These are phyloP conservation scores for Lithocarpus polystachyus DNA, from an alignment of 306 rosid species.

Conservation along the genomic window DNA sequence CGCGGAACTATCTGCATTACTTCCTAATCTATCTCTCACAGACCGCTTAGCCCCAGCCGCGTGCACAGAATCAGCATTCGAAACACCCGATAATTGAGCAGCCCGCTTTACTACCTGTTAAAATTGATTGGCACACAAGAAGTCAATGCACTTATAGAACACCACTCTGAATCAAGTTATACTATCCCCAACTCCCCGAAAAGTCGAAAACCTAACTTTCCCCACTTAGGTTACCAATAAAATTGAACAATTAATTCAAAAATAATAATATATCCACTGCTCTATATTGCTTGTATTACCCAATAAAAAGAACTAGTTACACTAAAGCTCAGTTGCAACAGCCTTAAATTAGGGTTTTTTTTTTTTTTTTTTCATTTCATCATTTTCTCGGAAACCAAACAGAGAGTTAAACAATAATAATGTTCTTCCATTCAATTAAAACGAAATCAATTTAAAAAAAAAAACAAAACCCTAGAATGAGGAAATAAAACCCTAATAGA, in stretches of 20 bases:
- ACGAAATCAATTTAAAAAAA: neutral
- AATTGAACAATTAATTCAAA: neutral
- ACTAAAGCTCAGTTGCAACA: neutral
- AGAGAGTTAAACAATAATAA: neutral
- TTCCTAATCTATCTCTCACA: slow-evolving; percentile 84
- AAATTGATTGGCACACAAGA: neutral
- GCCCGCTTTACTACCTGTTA: slow-evolving; percentile 81
- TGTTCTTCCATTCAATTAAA: slow-evolving; percentile 6
- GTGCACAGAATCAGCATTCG: slow-evolving; percentile 43
- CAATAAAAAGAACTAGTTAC: neutral
- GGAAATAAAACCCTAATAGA: neutral
- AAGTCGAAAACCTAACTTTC: slow-evolving; percentile 1
- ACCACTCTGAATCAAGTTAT: neutral
- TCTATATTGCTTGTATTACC: neutral
- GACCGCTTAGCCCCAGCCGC: slow-evolving; percentile 74
- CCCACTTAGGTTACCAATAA: neutral
- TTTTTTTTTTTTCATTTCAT: neutral
- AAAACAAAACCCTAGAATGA: neutral
- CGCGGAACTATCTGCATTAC: slow-evolving; percentile 40
- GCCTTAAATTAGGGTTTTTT: neutral
- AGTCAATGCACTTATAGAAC: slow-evolving; percentile 17
- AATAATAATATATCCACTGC: neutral
- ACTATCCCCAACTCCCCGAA: neutral
- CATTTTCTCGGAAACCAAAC: slow-evolving; percentile 19
- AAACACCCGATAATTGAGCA: slow-evolving; percentile 36